phyloP scores from a whole-genome alignment of 495 filamentous ascomycete species.

The Emericellopsis terricola region DNA sequence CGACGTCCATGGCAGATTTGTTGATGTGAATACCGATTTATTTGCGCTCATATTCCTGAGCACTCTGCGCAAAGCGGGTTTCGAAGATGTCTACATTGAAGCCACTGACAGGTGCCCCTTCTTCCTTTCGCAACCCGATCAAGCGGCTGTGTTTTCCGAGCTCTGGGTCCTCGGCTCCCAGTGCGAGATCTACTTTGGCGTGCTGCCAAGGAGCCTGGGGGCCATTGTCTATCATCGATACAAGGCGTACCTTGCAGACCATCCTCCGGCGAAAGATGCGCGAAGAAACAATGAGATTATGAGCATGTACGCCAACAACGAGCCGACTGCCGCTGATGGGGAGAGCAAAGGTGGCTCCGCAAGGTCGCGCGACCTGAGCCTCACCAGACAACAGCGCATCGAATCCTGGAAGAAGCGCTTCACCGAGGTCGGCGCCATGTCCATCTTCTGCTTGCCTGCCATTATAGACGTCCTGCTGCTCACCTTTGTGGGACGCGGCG shows the following conservation, averaged over 20 bases:
- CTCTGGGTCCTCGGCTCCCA: constrained; percentile 13
- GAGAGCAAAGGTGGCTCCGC: background rate
- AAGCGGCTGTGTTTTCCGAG: constrained; percentile 13
- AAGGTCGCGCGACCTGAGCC: background rate
- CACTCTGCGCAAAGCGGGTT: constrained; percentile 7
- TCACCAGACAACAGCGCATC: background rate
- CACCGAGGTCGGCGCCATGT: constrained; percentile 9
- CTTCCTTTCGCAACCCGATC: constrained; percentile 10
- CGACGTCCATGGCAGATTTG: constrained; percentile 2
- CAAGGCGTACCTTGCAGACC: constrained; percentile 2
- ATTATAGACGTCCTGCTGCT: constrained; percentile 11
- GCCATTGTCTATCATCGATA: constrained; percentile 9
- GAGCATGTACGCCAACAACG: constrained; percentile 8
- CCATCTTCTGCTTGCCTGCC: constrained; percentile 13
- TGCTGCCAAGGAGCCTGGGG: constrained; percentile 8
- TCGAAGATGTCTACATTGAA: constrained; percentile 11
- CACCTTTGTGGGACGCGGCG: constrained; percentile 10
- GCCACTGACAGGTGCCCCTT: constrained; percentile 12
- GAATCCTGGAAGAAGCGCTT: constrained; percentile 1
- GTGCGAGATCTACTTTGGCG: constrained; percentile 11
- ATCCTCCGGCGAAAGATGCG: constrained; percentile 4
- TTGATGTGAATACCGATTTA: constrained; percentile 9
- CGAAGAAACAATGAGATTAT: constrained; percentile 4
- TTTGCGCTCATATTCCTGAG: constrained; percentile 9
- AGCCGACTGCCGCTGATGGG: constrained; percentile 3